Percentiles rank a stretch among this genome's conserved stretches.
phyloP scores from a whole-genome alignment of 2,329 filamentous ascomycete genomes.

The Aspergillus costaricaensis region DNA sequence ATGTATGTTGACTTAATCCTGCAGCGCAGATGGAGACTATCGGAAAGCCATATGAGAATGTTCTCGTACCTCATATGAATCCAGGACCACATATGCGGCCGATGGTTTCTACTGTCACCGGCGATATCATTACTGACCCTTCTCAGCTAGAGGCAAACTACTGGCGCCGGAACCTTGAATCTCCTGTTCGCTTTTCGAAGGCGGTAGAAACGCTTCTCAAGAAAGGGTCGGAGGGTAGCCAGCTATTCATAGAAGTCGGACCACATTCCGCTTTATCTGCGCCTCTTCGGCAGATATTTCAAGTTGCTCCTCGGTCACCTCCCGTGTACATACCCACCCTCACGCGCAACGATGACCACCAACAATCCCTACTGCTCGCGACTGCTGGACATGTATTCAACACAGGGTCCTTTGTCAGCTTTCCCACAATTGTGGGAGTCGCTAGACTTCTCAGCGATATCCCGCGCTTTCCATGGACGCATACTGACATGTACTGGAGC shows the following conservation, averaged over 20 bases:
- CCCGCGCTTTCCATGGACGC: conserved; percentile 28
- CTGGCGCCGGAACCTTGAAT: conserved; percentile 22
- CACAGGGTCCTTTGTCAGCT: not conserved
- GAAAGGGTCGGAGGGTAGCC: not conserved
- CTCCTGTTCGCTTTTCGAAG: conserved; percentile 21
- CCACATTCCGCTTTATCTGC: conserved; percentile 40
- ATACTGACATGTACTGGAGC: conserved; percentile 24
- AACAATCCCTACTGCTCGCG: conserved; percentile 23
- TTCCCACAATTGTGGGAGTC: not conserved
- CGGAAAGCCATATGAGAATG: not conserved
- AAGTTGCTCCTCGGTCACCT: not conserved
- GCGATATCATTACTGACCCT: not conserved
- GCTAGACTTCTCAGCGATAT: conserved; percentile 21
- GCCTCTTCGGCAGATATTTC: conserved; percentile 27
- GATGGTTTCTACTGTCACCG: conserved; percentile 10
- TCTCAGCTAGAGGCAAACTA: not conserved
- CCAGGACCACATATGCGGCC: conserved; percentile 3
- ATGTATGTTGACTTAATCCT: not conserved
- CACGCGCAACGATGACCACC: conserved; percentile 5
- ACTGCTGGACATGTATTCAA: conserved; percentile 20
- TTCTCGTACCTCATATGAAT: not conserved
- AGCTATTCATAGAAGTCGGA: conserved; percentile 34
- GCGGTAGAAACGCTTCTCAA: conserved; percentile 16
- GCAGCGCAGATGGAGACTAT: conserved; percentile 5
- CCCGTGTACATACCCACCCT: conserved; percentile 12